phyloP scores from a whole-genome alignment of 495 filamentous ascomycete genomes.

The Tuber aestivum region DNA sequence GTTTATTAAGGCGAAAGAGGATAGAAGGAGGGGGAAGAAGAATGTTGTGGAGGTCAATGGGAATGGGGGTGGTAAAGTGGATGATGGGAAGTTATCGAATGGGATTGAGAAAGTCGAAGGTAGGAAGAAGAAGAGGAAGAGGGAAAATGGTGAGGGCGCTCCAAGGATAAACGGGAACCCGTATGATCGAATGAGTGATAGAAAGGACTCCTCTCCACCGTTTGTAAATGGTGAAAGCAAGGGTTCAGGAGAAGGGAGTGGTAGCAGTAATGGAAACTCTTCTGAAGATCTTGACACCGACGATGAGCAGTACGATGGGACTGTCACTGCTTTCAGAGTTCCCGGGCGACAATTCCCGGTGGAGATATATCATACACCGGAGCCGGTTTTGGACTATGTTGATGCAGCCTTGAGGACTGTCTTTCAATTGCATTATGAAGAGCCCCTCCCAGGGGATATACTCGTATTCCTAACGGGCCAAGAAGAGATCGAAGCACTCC shows the following conservation, averaged over 20 bases:
- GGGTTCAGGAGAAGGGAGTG: neutral
- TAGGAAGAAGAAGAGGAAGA: neutral
- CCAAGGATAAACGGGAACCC: constrained; percentile 17
- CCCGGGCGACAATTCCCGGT: constrained; percentile 87
- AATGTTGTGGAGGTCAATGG: neutral
- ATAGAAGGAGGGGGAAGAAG: neutral
- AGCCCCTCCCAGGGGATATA: constrained; percentile 88
- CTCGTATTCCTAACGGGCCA: constrained; percentile 91
- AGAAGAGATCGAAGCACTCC: constrained; percentile 79
- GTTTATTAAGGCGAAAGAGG: constrained; percentile 11
- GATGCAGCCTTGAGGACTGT: constrained; percentile 73
- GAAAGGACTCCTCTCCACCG: neutral
- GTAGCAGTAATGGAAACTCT: neutral
- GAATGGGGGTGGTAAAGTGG: neutral
- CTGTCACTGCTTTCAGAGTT: constrained; percentile 51
- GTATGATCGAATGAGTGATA: constrained; percentile 12
- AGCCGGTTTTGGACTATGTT: constrained; percentile 74
- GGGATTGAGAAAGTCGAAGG: neutral
- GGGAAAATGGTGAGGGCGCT: constrained; percentile 11
- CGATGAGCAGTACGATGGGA: constrained; percentile 2
- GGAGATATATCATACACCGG: constrained; percentile 65
- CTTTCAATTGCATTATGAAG: constrained; percentile 81
- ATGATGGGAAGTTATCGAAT: constrained; percentile 5
- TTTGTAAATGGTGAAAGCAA: neutral
- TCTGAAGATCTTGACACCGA: neutral